phyloP scores from a whole-genome alignment of 305 asterid species.

The Nicotiana rustica region DNA sequence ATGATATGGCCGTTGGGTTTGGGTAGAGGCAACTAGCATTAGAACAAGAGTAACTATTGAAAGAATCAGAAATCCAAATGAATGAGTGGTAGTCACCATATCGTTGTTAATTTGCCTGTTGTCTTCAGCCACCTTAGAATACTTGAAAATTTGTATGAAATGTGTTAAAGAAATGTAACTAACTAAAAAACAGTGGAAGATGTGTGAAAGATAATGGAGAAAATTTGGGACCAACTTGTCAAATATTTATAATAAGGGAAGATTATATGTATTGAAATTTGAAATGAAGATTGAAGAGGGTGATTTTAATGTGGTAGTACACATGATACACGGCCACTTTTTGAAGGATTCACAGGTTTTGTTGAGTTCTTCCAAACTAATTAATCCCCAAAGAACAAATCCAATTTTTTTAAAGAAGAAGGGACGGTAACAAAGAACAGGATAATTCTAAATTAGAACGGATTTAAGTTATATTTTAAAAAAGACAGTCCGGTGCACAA shows the following conservation, averaged over 20 bases:
- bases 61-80: constrained; percentile 26
- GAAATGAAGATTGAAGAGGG: constrained; percentile 20
- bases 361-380: too few relatives aligned
- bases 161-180: background rate
- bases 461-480: background rate
- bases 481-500: too few relatives aligned
- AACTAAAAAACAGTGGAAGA: background rate
- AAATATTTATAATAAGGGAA: background rate
- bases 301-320: constrained; percentile 55
- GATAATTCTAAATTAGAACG: background rate
- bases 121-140: constrained; percentile 15
- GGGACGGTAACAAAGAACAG: background rate
- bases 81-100: background rate
- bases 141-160: constrained; percentile 26
- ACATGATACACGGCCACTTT: constrained; percentile 70
- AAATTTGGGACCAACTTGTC: background rate
- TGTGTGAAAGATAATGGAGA: background rate
- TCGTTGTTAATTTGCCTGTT: background rate
- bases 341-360: constrained; percentile 70
- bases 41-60: constrained; percentile 48
- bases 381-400: too few relatives aligned
- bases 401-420: too few relatives aligned
- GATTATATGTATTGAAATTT: background rate
- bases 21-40: constrained; percentile 46
- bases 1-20: constrained; percentile 65